Evolutionary conservation across 2,329 filamentous ascomycete genomes (phyloP), one percentile per base, ranked within the genome.

Genomic region (Bipolaris zeicola): DNA sequence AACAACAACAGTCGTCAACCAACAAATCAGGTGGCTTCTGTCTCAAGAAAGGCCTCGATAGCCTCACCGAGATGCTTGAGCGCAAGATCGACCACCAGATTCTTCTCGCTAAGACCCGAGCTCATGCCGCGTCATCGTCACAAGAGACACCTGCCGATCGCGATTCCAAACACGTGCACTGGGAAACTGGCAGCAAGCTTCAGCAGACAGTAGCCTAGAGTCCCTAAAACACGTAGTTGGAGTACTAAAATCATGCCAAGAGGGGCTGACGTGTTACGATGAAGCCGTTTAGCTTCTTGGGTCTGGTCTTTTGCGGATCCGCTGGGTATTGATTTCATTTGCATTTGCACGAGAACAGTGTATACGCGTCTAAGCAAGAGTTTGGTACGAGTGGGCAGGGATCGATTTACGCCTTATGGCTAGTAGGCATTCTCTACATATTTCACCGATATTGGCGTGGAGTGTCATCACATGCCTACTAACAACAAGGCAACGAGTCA

Each of bases 31-130:
- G 28, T 11, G 28, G 28, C 5, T 31, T 31, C 4, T 39, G 20
- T n/a, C 37, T 64, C n/a, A 56, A 11, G 11, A 63, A 49, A 34
- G 55, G 57, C n/a, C 42, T 64, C 11, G 55, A 62, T 18, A 44
- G 39, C 0, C 38, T 64, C 1, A 51, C 50, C 3, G 50, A 26
- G n/a, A 24, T 45, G 6, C 22, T 64, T 18, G 62, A 63, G 46
- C 52, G 50, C n/a, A 53, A 44, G 10, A 38, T 64, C 44, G 62
- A 64, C 44, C 44, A 47, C 42, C 60, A 64, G 18, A 52, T 64
- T n/a, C 20, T 63, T 7, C 41, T 22, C 37, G 60, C 57, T n/a
- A 60, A 64, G 42, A 49, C 57, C 16, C 55, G 55, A 36, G 50
- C 57, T 13, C 57, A 55, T 39, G 60, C 55, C 20, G 38, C 39